A percentile compares a stretch with the other conserved stretches of the same genome.
These are phyloP conservation scores for Xylaria sp. DNA, from an alignment of 2,329 filamentous ascomycete genomes.

Conservation along the genomic window DNA sequence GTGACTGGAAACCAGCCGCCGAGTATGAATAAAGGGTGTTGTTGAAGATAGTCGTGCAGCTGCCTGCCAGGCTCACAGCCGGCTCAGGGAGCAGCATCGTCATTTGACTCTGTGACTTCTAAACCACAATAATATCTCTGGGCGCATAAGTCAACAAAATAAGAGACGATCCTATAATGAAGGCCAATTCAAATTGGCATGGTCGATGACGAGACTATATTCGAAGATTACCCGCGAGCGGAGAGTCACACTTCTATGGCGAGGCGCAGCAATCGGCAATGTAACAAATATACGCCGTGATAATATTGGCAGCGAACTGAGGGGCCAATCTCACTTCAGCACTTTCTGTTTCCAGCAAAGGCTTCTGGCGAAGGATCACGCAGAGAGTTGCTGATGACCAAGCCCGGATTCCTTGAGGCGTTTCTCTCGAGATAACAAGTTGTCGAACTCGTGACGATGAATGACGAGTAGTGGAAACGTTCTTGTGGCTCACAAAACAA, in stretches of 20 bases:
- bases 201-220: conserved; percentile 26
- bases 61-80: conserved; percentile 70
- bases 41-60: conserved; percentile 82
- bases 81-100: conserved; percentile 77
- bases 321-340: conserved; percentile 3
- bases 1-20: conserved; percentile 73
- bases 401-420: not conserved
- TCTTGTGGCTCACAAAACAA: conserved; percentile 25
- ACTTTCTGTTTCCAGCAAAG: too few species aligned
- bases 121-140: conserved; percentile 1
- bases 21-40: conserved; percentile 87
- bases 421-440: not conserved
- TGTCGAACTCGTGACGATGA: conserved; percentile 15
- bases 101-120: conserved; percentile 22
- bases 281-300: conserved; percentile 21
- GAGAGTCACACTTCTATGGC: conserved; percentile 6
- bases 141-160: conserved; percentile 14
- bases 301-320: not conserved
- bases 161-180: conserved; percentile 24
- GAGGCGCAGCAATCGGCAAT: conserved; percentile 31
- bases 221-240: not conserved
- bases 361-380: not conserved
- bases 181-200: conserved; percentile 34
- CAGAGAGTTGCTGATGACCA: not conserved
- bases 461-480: conserved; percentile 16